Evolutionary conservation across 208 protist genomes (phyloP).

Genomic region (Leishmania major): DNA sequence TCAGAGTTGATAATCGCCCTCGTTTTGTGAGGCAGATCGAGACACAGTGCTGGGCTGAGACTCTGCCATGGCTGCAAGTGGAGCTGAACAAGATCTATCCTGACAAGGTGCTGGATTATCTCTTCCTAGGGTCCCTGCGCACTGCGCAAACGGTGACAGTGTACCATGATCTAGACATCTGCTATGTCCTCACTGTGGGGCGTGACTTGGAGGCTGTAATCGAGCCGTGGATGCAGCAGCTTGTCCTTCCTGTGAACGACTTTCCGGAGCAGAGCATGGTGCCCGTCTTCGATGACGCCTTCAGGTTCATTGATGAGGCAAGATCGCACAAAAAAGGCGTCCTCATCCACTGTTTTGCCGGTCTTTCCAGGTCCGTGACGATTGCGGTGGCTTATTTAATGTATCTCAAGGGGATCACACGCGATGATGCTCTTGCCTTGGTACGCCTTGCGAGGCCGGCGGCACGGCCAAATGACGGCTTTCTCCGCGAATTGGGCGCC

Average conservation of each 20-base stretch:
- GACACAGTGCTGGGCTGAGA: slow-evolving; percentile 44
- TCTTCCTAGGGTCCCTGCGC: slow-evolving; percentile 85
- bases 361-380: slow-evolving; percentile 87
- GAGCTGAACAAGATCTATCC: slow-evolving; percentile 89
- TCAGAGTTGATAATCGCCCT: slow-evolving; percentile 81
- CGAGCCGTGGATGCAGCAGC: slow-evolving; percentile 79
- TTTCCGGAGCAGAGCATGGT: slow-evolving; percentile 71
- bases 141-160: slow-evolving; percentile 82
- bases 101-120: slow-evolving; percentile 83
- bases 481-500: slow-evolving; percentile 47
- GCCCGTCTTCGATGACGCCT: slow-evolving; percentile 65
- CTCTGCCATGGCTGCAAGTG: slow-evolving; percentile 70
- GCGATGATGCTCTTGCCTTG: slow-evolving; percentile 66
- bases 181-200: slow-evolving; percentile 76
- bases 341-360: slow-evolving; percentile 92
- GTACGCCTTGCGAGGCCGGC: slow-evolving; percentile 70
- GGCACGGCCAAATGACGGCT: slow-evolving; percentile 84
- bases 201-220: slow-evolving; percentile 68
- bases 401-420: slow-evolving; percentile 55
- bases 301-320: slow-evolving; percentile 83
- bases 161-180: slow-evolving; percentile 85
- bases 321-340: slow-evolving; percentile 57
- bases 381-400: slow-evolving; percentile 88
- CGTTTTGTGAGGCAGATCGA: slow-evolving; percentile 66
- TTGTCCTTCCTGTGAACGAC: slow-evolving; percentile 76